Evolutionary conservation across 306 rosid species (phyloP).

Genomic region (Cucurbita pepo): DNA sequence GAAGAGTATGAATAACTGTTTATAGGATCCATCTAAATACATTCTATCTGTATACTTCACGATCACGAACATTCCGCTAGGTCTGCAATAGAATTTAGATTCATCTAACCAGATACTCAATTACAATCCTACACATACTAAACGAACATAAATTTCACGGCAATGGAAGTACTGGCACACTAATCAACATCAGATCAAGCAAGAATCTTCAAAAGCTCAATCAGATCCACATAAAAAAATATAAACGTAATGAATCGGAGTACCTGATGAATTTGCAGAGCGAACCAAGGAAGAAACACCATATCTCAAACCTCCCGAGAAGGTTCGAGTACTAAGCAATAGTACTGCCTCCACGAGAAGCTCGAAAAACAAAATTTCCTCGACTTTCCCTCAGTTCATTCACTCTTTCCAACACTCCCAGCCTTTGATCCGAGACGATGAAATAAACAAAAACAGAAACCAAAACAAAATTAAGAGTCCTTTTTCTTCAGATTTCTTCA

Average conservation of each 20-base stretch:
- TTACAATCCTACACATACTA: background rate
- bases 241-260: background rate
- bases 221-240: background rate
- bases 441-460: background rate
- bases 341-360: background rate
- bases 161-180: background rate
- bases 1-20: background rate
- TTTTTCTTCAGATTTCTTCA: background rate
- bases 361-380: background rate
- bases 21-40: background rate
- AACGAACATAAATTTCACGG: background rate
- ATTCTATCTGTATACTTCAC: background rate
- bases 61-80: background rate
- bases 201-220: background rate
- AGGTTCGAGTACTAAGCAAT: background rate
- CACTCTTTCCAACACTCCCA: constrained; percentile 1
- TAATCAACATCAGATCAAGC: constrained; percentile 3
- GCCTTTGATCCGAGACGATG: background rate
- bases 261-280: constrained; percentile 8
- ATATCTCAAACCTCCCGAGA: constrained; percentile 1
- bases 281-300: background rate
- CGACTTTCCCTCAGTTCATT: background rate
- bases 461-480: background rate
- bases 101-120: background rate
- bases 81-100: background rate